Percentiles rank a stretch among this genome's conserved stretches.
phyloP scores from a whole-genome alignment of 768 basidiomycete genomes.

The Phlebiopsis gigantea region DNA sequence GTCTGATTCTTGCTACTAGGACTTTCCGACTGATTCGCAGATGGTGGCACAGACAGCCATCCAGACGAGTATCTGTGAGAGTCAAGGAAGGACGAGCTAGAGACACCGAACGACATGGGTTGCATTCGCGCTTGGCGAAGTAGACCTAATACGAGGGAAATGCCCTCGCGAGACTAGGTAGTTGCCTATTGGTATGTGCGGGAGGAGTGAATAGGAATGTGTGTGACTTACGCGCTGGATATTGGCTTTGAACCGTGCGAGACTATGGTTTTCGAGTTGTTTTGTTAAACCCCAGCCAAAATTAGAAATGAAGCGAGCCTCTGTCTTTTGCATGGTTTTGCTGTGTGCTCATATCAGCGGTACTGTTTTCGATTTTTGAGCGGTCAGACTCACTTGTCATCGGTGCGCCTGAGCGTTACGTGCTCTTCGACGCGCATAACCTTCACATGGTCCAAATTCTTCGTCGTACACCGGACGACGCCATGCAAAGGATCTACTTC shows the following conservation, averaged over 20 bases:
- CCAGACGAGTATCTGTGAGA: conserved; percentile 17
- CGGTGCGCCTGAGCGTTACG: conserved; percentile 61
- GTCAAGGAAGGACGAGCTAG: conserved; percentile 26
- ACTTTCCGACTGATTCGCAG: background rate
- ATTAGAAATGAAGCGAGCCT: conserved; percentile 81
- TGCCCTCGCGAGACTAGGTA: conserved; percentile 77
- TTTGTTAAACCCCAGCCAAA: conserved; percentile 90
- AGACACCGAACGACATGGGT: conserved; percentile 39
- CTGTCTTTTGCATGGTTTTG: conserved; percentile 79
- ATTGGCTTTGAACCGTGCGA: conserved; percentile 82
- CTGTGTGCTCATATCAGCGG: conserved; percentile 29
- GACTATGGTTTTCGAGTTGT: conserved; percentile 80
- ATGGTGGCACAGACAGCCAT: conserved; percentile 1
- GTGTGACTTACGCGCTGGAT: conserved; percentile 62
- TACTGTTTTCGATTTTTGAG: background rate
- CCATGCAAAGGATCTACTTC: conserved; percentile 84
- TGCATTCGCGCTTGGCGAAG: conserved; percentile 73
- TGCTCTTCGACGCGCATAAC: conserved; percentile 90
- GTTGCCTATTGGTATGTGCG: background rate
- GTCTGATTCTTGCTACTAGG: background rate
- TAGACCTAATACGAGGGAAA: conserved; percentile 73
- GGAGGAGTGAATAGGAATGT: too few relatives aligned
- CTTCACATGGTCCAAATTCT: conserved; percentile 92
- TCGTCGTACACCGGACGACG: conserved; percentile 72
- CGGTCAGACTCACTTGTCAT: conserved; percentile 52